A percentile compares a stretch with the other conserved stretches of the same genome.
Conservation (phyloP, 345 rosid species). For the Gossypium bickii region DNA sequence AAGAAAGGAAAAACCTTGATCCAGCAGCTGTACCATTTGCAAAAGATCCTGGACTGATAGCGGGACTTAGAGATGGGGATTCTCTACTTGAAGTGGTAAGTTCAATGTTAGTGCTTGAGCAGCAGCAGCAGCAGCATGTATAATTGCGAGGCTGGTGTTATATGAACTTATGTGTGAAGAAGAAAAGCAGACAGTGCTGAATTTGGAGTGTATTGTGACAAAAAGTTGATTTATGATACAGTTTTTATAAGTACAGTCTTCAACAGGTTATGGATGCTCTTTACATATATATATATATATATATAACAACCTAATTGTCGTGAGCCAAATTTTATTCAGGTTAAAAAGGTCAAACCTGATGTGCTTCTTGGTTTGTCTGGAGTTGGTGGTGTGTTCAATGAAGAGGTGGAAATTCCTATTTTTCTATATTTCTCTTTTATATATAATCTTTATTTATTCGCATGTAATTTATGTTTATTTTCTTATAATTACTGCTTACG, state of each 20-base stretch:
- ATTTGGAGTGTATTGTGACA: background rate
- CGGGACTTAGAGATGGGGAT: conserved; percentile 81
- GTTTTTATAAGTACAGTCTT: conserved; percentile 11
- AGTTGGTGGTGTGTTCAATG: conserved; percentile 88
- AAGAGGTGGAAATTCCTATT: conserved; percentile 50
- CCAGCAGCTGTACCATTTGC: conserved; percentile 87
- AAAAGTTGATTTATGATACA: conserved; percentile 6
- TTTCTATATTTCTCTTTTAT: background rate
- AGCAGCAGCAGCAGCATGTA: conserved; percentile 15
- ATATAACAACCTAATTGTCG: conserved; percentile 17
- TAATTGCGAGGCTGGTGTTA: conserved; percentile 7
- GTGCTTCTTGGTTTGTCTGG: conserved; percentile 99
- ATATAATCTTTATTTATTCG: background rate
- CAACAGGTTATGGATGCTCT: background rate
- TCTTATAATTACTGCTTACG: conserved; percentile 6
- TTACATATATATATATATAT: background rate
- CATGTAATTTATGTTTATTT: background rate
- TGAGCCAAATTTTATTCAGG: conserved; percentile 42
- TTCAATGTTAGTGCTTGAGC: conserved; percentile 13
- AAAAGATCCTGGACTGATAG: conserved; percentile 54
- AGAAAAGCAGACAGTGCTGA: background rate
- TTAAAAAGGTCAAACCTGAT: conserved; percentile 77
- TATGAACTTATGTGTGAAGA: background rate
- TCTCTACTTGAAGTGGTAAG: conserved; percentile 84
- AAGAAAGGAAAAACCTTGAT: conserved; percentile 82